Base-by-base conservation (phyloP, 202 grass and related monocot genomes). In the Carex sylvatica region DNA sequence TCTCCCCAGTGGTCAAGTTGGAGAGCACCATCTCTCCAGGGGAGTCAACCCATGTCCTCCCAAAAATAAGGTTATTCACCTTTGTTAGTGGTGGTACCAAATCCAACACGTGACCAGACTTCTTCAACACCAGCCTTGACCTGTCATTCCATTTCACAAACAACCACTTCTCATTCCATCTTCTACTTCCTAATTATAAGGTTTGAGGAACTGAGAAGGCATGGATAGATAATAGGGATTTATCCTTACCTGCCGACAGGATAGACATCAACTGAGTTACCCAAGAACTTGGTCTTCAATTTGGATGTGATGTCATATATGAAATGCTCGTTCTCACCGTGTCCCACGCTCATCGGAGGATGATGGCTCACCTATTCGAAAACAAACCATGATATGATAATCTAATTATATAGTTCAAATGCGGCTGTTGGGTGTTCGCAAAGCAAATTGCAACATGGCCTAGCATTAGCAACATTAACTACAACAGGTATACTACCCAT, bases 11-110 rank as follows among this genome's bases (percentile, higher is more conserved):
- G 76, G 93, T 94, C 74, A 92, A 79, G 76, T 99, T 97, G 69
- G 88, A 92, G 84, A 96, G 62, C 60, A 99, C 65, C 97, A 99
- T 84, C 86, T 97, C 97, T 54, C 97, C 97, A 86, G 23, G 76
- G 47, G 97, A 89, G 55, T 99, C 97, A 55, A 92, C 54, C 91
- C 91, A 99, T n/a, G 93, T 99, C 49, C 97, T 88, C 23, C 97
- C 97, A 88, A 99, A 99, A 82, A 96, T 99, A 46, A 99, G 84
- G 83, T 99, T 99, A 86, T 96, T 93, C 79, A 81, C 93, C 79
- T 93, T 96, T 35, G 96, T 92, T 61, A 16, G 83, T 11, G 89
- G 97, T 67, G 96, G 96, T 61, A 99, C 83, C 86, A 99, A 88
- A 86, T 93, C 97, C 58, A 99, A 83, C 42, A 91, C 79, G 3